Evolutionary conservation across 768 basidiomycete species (phyloP).

Genomic region (Pisolithus orientalis): DNA sequence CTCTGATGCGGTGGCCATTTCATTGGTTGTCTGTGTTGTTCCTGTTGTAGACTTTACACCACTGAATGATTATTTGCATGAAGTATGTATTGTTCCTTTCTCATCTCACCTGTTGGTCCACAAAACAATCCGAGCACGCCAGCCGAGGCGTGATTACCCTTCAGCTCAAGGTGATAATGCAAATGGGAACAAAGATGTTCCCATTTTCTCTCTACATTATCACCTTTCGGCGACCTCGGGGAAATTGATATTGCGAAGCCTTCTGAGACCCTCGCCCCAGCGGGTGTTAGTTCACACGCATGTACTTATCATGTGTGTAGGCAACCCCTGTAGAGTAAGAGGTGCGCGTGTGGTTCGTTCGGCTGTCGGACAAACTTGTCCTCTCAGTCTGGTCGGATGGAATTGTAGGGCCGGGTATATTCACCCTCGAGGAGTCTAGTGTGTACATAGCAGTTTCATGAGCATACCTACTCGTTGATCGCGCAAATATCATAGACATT

Average conservation of each 20-base stretch:
- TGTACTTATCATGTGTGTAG: neutral
- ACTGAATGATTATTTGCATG: neutral
- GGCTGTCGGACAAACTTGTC: conserved; percentile 46
- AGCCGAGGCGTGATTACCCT: no score
- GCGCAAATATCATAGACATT: no score
- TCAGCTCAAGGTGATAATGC: conserved; percentile 30
- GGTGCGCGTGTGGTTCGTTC: conserved; percentile 54
- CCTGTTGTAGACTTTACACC: neutral
- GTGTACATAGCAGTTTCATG: no score
- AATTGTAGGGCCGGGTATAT: neutral
- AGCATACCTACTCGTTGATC: no score
- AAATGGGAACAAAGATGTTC: conserved; percentile 11
- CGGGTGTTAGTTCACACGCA: neutral
- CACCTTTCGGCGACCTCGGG: conserved; percentile 29
- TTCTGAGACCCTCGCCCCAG: conserved; percentile 43
- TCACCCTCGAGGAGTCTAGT: neutral
- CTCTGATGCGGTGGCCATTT: conserved; percentile 1
- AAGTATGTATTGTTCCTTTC: conserved; percentile 5
- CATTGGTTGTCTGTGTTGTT: conserved; percentile 8
- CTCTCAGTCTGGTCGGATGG: neutral
- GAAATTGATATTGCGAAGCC: conserved; percentile 45
- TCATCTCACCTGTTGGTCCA: neutral
- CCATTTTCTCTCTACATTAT: conserved; percentile 29
- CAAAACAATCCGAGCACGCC: conserved; percentile 15
- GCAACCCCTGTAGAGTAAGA: neutral